Percentiles rank a stretch among this genome's conserved stretches.
Evolutionary conservation across 768 basidiomycete species (phyloP).

Genomic region (Lactarius pseudohatsudake): DNA sequence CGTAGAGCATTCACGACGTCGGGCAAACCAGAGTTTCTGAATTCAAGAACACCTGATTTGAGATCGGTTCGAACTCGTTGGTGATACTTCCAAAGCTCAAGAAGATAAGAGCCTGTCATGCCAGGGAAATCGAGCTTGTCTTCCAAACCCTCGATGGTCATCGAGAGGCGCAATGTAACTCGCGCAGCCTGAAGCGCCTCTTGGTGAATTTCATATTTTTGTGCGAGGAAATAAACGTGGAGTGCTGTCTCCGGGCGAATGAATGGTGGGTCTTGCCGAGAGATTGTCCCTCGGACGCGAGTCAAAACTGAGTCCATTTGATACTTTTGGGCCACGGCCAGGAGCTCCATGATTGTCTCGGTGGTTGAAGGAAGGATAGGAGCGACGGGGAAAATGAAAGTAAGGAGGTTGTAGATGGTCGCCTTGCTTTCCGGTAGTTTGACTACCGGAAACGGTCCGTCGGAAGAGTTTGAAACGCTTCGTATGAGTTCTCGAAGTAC

Average conservation of each 20-base stretch:
- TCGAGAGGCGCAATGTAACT: neutral
- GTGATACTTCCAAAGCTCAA: neutral
- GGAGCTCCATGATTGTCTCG: neutral
- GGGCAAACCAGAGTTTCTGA: neutral
- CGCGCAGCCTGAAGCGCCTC: neutral
- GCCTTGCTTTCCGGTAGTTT: neutral
- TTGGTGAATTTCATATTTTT: neutral
- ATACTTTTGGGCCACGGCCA: neutral
- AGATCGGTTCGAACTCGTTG: neutral
- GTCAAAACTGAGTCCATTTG: neutral
- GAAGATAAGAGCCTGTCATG: neutral
- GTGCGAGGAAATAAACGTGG: constrained; percentile 1
- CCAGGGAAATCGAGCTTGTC: neutral
- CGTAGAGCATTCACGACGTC: neutral
- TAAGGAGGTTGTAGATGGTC: neutral
- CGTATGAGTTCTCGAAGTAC: constrained; percentile 35
- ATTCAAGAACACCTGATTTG: neutral
- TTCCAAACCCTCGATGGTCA: neutral
- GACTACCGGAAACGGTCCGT: neutral
- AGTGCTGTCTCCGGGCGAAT: neutral
- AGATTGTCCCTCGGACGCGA: neutral
- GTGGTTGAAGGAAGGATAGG: neutral
- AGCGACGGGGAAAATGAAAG: neutral
- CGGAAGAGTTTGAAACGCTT: neutral
- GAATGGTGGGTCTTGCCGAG: neutral